Evolutionary conservation across 2,329 filamentous ascomycete genomes (phyloP).

Genomic region (Stagonosporopsis rhizophila): DNA sequence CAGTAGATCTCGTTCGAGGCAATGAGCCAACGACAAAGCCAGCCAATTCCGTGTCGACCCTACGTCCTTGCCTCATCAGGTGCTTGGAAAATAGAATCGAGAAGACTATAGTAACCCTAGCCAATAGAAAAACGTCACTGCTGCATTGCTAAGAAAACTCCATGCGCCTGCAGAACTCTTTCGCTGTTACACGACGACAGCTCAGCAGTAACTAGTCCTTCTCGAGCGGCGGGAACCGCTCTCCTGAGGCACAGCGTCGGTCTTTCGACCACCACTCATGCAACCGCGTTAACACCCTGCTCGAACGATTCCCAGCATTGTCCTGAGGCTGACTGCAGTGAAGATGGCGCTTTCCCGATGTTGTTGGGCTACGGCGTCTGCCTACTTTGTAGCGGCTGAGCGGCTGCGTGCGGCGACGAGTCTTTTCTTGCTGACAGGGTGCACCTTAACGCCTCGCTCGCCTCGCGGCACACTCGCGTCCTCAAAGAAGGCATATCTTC

Average conservation of each 20-base stretch:
- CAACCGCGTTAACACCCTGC: conserved; percentile 11
- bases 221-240: conserved; percentile 10
- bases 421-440: conserved; percentile 23
- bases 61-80: conserved; percentile 14
- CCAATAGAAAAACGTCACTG: conserved; percentile 5
- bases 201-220: conserved; percentile 22
- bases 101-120: background rate
- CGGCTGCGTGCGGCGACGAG: conserved; percentile 33
- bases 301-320: background rate
- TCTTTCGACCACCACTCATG: conserved; percentile 32
- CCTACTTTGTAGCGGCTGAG: conserved; percentile 39
- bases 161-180: conserved; percentile 24
- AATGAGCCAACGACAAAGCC: conserved; percentile 8
- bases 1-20: background rate
- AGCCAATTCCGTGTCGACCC: conserved; percentile 25
- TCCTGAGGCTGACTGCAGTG: conserved; percentile 5
- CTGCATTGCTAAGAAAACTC: conserved; percentile 18
- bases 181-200: conserved; percentile 24
- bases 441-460: background rate
- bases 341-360: conserved; percentile 26
- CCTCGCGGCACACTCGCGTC: conserved; percentile 7
- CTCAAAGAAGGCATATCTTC: conserved; percentile 15
- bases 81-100: background rate
- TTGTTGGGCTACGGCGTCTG: conserved; percentile 29
- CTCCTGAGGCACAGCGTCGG: conserved; percentile 19